Conservation (phyloP, 1,139 yeast species). For the Lodderomyces theae region DNA sequence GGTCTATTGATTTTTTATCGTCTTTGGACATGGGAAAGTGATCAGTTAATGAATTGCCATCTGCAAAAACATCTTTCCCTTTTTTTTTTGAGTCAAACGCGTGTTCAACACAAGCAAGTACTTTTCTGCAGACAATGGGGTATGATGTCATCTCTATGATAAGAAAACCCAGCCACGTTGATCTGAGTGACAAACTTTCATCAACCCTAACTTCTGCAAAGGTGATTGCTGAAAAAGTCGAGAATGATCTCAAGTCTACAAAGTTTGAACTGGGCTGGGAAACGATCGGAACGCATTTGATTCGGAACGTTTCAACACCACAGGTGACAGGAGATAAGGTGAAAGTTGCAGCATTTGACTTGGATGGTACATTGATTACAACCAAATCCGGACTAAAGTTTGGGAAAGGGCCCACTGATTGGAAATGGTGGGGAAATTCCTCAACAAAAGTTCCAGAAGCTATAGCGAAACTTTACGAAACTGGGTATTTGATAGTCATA, state of each 20-base stretch:
- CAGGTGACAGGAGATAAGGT: constrained; percentile 12
- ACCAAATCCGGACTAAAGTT: constrained; percentile 60
- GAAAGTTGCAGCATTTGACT: constrained; percentile 68
- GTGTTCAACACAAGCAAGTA: background rate
- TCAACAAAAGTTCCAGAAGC: constrained; percentile 23
- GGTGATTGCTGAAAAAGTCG: constrained; percentile 3
- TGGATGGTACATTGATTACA: constrained; percentile 67
- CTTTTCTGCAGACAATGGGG: background rate
- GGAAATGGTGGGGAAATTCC: constrained; percentile 56
- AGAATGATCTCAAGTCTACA: background rate
- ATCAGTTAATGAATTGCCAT: too few relatives aligned
- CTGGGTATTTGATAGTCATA: constrained; percentile 51
- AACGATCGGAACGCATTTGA: constrained; percentile 33
- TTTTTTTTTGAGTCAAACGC: background rate
- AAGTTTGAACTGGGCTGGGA: constrained; percentile 23
- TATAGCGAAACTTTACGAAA: constrained; percentile 23
- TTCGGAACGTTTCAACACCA: constrained; percentile 27
- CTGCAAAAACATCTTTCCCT: background rate
- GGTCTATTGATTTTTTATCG: constrained; percentile 29
- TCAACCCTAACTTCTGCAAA: constrained; percentile 3
- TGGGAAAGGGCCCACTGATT: constrained; percentile 58
- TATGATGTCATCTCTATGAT: constrained; percentile 9
- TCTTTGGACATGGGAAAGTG: constrained; percentile 6
- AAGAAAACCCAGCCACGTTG: constrained; percentile 2
- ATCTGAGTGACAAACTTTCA: background rate